Evolutionary conservation across 345 rosid genomes (phyloP), one percentile per base, ranked within the genome.

Genomic region (Durio zibethinus): DNA sequence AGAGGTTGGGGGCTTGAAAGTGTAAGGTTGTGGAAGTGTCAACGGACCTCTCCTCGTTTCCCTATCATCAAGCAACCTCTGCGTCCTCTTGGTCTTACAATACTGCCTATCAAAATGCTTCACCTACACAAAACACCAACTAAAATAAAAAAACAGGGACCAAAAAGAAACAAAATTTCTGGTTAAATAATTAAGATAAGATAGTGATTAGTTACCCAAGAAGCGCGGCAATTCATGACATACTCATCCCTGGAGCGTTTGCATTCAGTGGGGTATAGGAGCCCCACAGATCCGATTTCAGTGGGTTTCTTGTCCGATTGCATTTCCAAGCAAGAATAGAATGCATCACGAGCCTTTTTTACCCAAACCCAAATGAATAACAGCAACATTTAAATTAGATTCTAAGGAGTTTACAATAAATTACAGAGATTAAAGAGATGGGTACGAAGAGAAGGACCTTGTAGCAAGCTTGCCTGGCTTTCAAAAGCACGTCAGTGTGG

Each of bases 71-170:
- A 92, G 84, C 69, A 89, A 78, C 84, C 96, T 91, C 72, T 82
- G 86, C 21, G 88, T 85, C 76, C 89, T 87, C 88, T 91, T 94
- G 84, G 90, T 87, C 86, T 83, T 82, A 78, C 94, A 88, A 25
- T 90, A 87, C 84, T 79, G 83, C 80, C 97, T 82, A 84, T 93
- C 98, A 63, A 94, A 93, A 91, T 90, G 97, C 82, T 91, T 94
- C 89, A 94, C 94, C 98, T 93, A 12, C 64, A 79, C 57, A 36
- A 27, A 66, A 20, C 35, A 20, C 78, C 61, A 64, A 69, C 20
- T 1, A 10, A 42, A 10, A 38, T 5, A 38, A 29, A 53, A 42
- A 79, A 10, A 18, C 5, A 36, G 10, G 9, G 36, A 4, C 5
- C 33, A 25, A 47, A 21, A 5, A 11, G 33, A 50, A 48, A 43